phyloP scores from a whole-genome alignment of 2,329 filamentous ascomycete genomes.

The Fusarium papillatum region DNA sequence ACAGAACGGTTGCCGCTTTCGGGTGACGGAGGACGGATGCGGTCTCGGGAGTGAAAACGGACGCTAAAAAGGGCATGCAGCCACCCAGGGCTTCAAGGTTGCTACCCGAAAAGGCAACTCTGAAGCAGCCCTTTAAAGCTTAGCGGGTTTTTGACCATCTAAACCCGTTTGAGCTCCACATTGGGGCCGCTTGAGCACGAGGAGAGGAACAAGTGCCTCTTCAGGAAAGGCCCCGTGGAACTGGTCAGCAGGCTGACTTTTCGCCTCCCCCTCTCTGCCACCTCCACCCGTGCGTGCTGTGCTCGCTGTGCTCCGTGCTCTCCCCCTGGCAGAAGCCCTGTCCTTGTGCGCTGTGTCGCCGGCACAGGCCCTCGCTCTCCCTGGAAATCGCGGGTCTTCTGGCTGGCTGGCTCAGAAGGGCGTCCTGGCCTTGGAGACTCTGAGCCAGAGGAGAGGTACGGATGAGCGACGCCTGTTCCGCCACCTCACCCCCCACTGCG shows the following conservation, averaged over 20 bases:
- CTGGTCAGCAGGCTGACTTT: slow-evolving; percentile 45
- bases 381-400: slow-evolving; percentile 29
- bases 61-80: slow-evolving; percentile 30
- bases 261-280: slow-evolving; percentile 46
- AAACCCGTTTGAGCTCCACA: slow-evolving; percentile 22
- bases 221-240: slow-evolving; percentile 40
- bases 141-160: not conserved
- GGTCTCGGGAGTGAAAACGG: slow-evolving; percentile 33
- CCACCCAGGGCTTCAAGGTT: not conserved
- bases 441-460: slow-evolving; percentile 11
- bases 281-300: slow-evolving; percentile 42
- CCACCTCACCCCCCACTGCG: slow-evolving; percentile 19
- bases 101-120: slow-evolving; percentile 20
- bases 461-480: slow-evolving; percentile 18
- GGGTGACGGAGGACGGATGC: slow-evolving; percentile 24
- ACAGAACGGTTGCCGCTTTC: slow-evolving; percentile 39
- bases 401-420: slow-evolving; percentile 15
- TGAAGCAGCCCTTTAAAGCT: slow-evolving; percentile 22
- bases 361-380: slow-evolving; percentile 31
- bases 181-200: slow-evolving; percentile 35
- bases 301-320: slow-evolving; percentile 5
- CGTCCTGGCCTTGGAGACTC: not conserved
- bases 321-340: slow-evolving; percentile 43
- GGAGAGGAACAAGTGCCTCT: slow-evolving; percentile 40
- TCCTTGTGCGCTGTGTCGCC: slow-evolving; percentile 43